Percentiles rank a stretch among this genome's conserved stretches.
Conservation (phyloP, 1,139 yeast species). For the Geotrichum fermentans region DNA sequence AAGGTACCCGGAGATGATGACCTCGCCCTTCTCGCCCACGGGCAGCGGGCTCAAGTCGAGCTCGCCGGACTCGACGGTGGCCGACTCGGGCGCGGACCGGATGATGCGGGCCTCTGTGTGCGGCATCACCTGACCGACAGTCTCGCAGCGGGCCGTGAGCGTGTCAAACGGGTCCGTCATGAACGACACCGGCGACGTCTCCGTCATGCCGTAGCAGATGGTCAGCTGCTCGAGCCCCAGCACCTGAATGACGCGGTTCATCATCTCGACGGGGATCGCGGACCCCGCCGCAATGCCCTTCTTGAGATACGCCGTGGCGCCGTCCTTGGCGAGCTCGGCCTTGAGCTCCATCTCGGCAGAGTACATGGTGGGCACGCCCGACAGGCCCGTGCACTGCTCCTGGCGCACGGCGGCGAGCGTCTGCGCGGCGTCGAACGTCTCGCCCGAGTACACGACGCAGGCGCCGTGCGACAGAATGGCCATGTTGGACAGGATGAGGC, state of each 20-base stretch:
- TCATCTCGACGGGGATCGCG: conserved; percentile 34
- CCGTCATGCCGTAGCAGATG: conserved; percentile 39
- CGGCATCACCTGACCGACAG: conserved; percentile 35
- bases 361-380: conserved; percentile 39
- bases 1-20: conserved; percentile 33
- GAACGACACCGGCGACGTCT: conserved; percentile 36
- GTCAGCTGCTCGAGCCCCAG: conserved; percentile 31
- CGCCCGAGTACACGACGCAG: conserved; percentile 34
- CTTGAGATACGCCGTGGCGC: conserved; percentile 29
- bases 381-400: conserved; percentile 32
- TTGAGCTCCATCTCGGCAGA: conserved; percentile 33
- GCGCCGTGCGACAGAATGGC: conserved; percentile 33
- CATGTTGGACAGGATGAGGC: conserved; percentile 35
- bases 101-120: conserved; percentile 33
- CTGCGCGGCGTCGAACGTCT: conserved; percentile 31
- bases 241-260: conserved; percentile 27
- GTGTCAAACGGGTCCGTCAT: conserved; percentile 34
- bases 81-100: conserved; percentile 14
- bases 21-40: conserved; percentile 31
- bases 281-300: conserved; percentile 38
- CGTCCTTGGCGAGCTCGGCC: conserved; percentile 24
- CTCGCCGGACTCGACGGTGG: conserved; percentile 2
- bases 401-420: conserved; percentile 29
- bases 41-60: conserved; percentile 31
- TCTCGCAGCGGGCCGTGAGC: conserved; percentile 29